Conservation (phyloP, 2,329 filamentous ascomycete genomes). For the Neobulgaria alba region DNA sequence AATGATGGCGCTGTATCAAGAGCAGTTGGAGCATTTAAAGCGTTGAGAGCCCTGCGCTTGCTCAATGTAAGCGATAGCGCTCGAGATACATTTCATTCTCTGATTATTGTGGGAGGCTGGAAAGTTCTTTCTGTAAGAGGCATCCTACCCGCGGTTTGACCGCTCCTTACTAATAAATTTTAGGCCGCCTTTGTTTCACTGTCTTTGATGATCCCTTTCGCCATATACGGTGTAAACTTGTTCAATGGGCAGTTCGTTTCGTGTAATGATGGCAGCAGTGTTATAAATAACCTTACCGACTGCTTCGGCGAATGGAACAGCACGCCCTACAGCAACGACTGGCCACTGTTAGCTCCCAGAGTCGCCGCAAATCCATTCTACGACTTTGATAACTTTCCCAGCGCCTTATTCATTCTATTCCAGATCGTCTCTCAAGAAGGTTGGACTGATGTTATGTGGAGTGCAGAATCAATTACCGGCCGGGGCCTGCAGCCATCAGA, state of each 20-base stretch:
- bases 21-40: conserved; percentile 94
- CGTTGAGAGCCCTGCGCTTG: conserved; percentile 78
- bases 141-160: background rate
- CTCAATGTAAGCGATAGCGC: conserved; percentile 96
- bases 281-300: conserved; percentile 52
- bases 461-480: conserved; percentile 73
- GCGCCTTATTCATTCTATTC: conserved; percentile 90
- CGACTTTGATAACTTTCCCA: conserved; percentile 91
- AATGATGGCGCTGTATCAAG: conserved; percentile 79
- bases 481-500: conserved; percentile 62
- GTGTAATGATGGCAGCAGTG: conserved; percentile 66
- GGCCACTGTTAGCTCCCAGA: conserved; percentile 77
- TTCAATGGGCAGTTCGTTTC: conserved; percentile 73
- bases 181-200: conserved; percentile 79
- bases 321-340: conserved; percentile 62
- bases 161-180: conserved; percentile 30
- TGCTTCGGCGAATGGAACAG: conserved; percentile 80
- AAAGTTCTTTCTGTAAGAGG: conserved; percentile 57
- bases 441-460: conserved; percentile 89
- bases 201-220: conserved; percentile 90
- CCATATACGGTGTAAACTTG: conserved; percentile 88
- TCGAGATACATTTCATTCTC: conserved; percentile 89
- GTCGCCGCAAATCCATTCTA: conserved; percentile 75
- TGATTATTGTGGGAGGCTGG: conserved; percentile 89
- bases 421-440: conserved; percentile 98